A percentile compares a stretch with the other conserved stretches of the same genome.
phyloP scores from a whole-genome alignment of 2,329 filamentous ascomycete genomes.

The Biscogniauxia sp. region DNA sequence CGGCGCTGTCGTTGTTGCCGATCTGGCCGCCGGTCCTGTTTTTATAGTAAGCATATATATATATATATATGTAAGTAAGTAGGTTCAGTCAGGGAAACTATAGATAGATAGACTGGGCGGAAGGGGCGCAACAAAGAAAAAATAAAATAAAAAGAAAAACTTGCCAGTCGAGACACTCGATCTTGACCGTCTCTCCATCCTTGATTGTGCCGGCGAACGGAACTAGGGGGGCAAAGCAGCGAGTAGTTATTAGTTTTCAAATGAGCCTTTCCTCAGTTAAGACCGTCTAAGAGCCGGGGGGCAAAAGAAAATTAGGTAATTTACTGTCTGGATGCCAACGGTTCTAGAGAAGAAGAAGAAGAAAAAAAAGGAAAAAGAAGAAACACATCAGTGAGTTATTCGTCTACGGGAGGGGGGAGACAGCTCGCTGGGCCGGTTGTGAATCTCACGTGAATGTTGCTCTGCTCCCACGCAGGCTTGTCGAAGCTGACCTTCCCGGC shows the following conservation, averaged over 20 bases:
- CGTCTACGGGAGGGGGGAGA: slow-evolving; percentile 18
- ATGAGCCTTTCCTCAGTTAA: neutral
- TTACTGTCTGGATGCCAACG: slow-evolving; percentile 89
- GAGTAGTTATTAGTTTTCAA: slow-evolving; percentile 6
- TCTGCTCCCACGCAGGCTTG: slow-evolving; percentile 68
- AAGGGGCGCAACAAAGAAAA: too few relatives aligned
- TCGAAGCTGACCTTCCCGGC: slow-evolving; percentile 71
- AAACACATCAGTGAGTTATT: slow-evolving; percentile 10
- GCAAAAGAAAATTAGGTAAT: slow-evolving; percentile 20
- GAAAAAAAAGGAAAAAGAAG: too few relatives aligned
- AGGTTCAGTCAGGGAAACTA: too few relatives aligned
- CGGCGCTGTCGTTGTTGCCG: slow-evolving; percentile 83
- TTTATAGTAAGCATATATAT: neutral
- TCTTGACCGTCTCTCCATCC: slow-evolving; percentile 85
- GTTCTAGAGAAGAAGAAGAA: slow-evolving; percentile 58
- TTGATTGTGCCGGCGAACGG: slow-evolving; percentile 71
- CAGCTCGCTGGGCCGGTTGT: slow-evolving; percentile 1
- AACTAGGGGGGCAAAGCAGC: slow-evolving; percentile 50
- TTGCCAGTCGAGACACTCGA: slow-evolving; percentile 83
- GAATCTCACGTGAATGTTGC: slow-evolving; percentile 65
- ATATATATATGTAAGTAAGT: neutral
- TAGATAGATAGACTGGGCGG: too few relatives aligned
- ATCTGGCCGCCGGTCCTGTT: slow-evolving; percentile 74
- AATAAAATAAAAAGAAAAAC: too few relatives aligned
- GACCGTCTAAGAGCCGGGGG: neutral